Percentiles rank a stretch among this genome's conserved stretches.
Conservation (phyloP, 495 filamentous ascomycete genomes). For the Lepraria neglecta region DNA sequence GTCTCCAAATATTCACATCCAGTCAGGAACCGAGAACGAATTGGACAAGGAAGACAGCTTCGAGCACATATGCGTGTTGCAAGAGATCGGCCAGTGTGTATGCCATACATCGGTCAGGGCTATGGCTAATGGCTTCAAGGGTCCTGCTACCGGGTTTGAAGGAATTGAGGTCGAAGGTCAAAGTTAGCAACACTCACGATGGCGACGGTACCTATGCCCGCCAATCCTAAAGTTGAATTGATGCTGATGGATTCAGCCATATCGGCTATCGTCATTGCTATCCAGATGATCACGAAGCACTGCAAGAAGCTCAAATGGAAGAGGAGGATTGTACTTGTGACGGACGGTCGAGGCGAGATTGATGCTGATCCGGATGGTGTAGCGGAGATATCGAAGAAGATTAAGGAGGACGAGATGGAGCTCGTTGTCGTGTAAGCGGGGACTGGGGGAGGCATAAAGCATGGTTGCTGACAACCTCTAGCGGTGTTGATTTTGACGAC, state of each 20-base stretch:
- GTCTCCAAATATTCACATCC: slow-evolving; percentile 17
- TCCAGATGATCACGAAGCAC: slow-evolving; percentile 73
- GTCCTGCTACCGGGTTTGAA: slow-evolving; percentile 66
- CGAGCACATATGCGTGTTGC: slow-evolving; percentile 68
- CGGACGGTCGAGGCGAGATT: slow-evolving; percentile 66
- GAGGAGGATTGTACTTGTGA: slow-evolving; percentile 75
- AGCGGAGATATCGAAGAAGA: slow-evolving; percentile 58
- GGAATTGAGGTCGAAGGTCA: slow-evolving; percentile 53
- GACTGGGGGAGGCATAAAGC: not conserved
- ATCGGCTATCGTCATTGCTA: slow-evolving; percentile 76
- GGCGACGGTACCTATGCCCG: slow-evolving; percentile 57
- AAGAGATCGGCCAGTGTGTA: slow-evolving; percentile 58
- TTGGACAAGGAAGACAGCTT: slow-evolving; percentile 60
- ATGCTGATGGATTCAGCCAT: slow-evolving; percentile 46
- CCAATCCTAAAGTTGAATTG: not conserved
- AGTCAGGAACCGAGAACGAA: slow-evolving; percentile 59
- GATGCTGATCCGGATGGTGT: slow-evolving; percentile 54
- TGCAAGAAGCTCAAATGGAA: slow-evolving; percentile 89
- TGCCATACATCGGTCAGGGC: slow-evolving; percentile 7
- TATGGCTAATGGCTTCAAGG: slow-evolving; percentile 30
- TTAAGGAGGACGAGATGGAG: slow-evolving; percentile 70
- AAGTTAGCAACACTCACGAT: slow-evolving; percentile 57
- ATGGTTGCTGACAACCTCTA: slow-evolving; percentile 39
- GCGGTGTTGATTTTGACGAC: slow-evolving; percentile 93
- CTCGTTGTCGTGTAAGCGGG: slow-evolving; percentile 67